Evolutionary conservation across 1,284 basidiomycete species (phyloP).

Genomic region (Ceratobasidium sp.): DNA sequence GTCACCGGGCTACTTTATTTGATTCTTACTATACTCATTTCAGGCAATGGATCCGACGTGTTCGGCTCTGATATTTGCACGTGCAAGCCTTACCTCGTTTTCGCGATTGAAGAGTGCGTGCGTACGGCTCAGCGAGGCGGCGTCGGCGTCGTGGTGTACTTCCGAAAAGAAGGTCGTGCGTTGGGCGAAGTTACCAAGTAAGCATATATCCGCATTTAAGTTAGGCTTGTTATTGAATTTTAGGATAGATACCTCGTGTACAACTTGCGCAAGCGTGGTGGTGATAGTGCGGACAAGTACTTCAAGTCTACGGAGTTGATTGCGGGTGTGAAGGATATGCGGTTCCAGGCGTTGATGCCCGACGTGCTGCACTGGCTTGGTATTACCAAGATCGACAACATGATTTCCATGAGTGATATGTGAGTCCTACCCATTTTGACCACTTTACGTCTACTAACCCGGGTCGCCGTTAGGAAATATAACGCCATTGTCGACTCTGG

Average conservation of each 20-base stretch:
- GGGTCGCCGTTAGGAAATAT: conserved; percentile 79
- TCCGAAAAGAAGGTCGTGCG: conserved; percentile 93
- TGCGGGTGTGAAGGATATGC: conserved; percentile 96
- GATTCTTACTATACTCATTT: conserved; percentile 27
- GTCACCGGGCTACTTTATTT: conserved; percentile 51
- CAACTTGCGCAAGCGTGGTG: conserved; percentile 94
- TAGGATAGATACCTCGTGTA: conserved; percentile 83
- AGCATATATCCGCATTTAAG: conserved; percentile 47
- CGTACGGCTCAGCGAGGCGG: conserved; percentile 89
- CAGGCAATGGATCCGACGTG: conserved; percentile 86
- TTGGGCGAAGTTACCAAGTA: conserved; percentile 93
- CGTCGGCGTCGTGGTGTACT: conserved; percentile 93
- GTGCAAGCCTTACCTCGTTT: conserved; percentile 93
- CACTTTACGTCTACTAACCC: conserved; percentile 14
- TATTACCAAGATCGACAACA: conserved; percentile 87
- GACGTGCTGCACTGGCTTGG: conserved; percentile 97
- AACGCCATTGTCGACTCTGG: conserved; percentile 91
- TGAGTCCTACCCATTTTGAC: conserved; percentile 55
- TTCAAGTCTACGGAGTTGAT: conserved; percentile 95
- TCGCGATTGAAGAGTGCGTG: conserved; percentile 94
- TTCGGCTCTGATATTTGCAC: conserved; percentile 96
- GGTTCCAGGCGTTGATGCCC: conserved; percentile 96
- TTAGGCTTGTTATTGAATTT: conserved; percentile 9
- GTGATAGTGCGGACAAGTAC: conserved; percentile 92
- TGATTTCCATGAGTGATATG: conserved; percentile 96